These are phyloP conservation scores for Leucosporidium creatinivorum DNA, from an alignment of 768 basidiomycete genomes.

Conservation along the genomic window DNA sequence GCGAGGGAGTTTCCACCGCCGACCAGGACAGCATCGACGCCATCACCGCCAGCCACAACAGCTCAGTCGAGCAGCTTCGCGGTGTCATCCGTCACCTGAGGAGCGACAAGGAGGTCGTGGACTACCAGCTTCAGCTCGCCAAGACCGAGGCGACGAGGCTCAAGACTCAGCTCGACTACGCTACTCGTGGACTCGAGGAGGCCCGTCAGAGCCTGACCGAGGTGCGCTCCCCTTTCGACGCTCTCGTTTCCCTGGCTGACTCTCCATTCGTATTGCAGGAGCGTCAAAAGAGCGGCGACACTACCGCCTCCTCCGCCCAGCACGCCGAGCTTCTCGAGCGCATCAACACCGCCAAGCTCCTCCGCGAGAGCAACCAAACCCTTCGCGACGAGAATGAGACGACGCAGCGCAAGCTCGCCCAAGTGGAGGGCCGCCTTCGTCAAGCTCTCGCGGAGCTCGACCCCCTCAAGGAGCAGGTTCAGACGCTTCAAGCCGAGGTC, in stretches of 20 bases:
- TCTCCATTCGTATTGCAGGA: slow-evolving; percentile 49
- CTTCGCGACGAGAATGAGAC: slow-evolving; percentile 68
- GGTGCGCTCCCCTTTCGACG: slow-evolving; percentile 42
- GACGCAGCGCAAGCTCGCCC: slow-evolving; percentile 55
- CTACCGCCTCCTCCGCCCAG: slow-evolving; percentile 64
- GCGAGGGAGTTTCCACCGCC: slow-evolving; percentile 39
- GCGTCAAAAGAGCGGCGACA: slow-evolving; percentile 66
- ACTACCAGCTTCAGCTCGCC: slow-evolving; percentile 74
- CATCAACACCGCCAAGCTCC: slow-evolving; percentile 75
- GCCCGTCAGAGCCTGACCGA: slow-evolving; percentile 63
- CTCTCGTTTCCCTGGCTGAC: background rate
- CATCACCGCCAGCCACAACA: slow-evolving; percentile 45
- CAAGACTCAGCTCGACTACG: slow-evolving; percentile 66
- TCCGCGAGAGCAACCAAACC: slow-evolving; percentile 81
- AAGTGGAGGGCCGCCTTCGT: slow-evolving; percentile 51
- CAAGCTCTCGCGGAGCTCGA: slow-evolving; percentile 58
- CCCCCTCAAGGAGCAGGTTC: slow-evolving; percentile 65
- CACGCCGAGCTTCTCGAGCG: slow-evolving; percentile 76
- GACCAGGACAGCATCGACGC: slow-evolving; percentile 27
- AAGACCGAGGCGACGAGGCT: slow-evolving; percentile 67
- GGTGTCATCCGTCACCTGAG: slow-evolving; percentile 66
- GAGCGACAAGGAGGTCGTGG: slow-evolving; percentile 86
- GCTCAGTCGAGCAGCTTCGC: slow-evolving; percentile 46
- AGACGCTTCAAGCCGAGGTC: slow-evolving; percentile 63
- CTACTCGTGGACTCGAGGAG: slow-evolving; percentile 63